Percentiles rank a stretch among this genome's conserved stretches.
Conservation (phyloP, 148 eudicot species). For the Chenopodium suecicum region DNA sequence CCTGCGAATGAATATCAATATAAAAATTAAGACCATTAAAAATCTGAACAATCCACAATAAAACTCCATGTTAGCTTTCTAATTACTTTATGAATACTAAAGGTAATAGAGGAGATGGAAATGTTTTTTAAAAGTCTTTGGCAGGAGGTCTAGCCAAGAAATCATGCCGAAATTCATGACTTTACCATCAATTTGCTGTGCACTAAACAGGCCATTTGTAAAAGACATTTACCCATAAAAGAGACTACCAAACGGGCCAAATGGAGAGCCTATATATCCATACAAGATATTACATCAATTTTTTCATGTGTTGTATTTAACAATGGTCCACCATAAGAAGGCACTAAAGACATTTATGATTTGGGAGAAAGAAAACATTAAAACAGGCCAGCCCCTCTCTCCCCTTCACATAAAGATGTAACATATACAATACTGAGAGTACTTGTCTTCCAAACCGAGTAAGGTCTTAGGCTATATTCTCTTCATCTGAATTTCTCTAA, state of each 20-base stretch:
- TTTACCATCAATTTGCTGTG: not conserved
- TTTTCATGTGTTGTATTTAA: not conserved
- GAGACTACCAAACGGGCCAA: not conserved
- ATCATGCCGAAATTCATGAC: too few species aligned
- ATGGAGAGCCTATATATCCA: too few species aligned
- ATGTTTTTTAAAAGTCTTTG: too few species aligned
- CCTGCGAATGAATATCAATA: conserved; percentile 39
- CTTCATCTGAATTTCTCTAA: too few species aligned
- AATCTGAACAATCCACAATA: not conserved
- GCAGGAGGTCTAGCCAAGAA: too few species aligned
- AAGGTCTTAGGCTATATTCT: too few species aligned
- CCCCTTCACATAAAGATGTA: too few species aligned
- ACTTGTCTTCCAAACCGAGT: not conserved
- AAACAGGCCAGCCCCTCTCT: not conserved
- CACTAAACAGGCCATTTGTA: not conserved
- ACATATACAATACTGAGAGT: not conserved
- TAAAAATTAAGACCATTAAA: too few species aligned
- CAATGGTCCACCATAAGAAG: not conserved
- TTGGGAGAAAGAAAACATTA: not conserved
- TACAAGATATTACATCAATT: not conserved
- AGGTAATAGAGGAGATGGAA: not conserved
- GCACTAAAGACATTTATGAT: not conserved
- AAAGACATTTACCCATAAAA: not conserved
- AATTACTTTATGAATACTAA: not conserved
- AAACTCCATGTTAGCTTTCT: not conserved